A percentile compares a stretch with the other conserved stretches of the same genome.
Evolutionary conservation across 345 rosid genomes (phyloP).

Genomic region (Linum lewisii): DNA sequence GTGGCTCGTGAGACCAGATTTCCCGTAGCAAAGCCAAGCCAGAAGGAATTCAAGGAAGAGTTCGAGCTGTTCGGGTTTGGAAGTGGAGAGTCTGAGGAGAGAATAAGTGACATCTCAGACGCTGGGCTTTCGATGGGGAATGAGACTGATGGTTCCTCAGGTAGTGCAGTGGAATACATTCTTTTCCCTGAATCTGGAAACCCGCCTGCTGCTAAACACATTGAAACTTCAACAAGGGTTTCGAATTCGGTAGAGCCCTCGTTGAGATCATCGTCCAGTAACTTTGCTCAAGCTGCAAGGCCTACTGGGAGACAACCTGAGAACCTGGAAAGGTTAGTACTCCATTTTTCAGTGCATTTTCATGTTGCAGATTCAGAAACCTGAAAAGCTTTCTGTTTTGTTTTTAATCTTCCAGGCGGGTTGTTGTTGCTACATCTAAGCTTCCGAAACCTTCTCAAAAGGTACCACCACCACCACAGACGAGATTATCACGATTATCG

Average conservation of each 20-base stretch:
- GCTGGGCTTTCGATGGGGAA: conserved; percentile 85
- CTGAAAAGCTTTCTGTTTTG: background rate
- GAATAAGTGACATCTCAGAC: conserved; percentile 91
- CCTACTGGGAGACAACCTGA: conserved; percentile 15
- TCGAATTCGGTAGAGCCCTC: background rate
- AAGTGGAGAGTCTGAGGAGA: conserved; percentile 62
- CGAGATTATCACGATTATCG: conserved; percentile 45
- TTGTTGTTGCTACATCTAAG: conserved; percentile 30
- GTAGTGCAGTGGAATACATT: conserved; percentile 61
- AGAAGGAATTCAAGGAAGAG: conserved; percentile 39
- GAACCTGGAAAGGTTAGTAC: conserved; percentile 44
- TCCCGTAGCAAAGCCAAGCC: conserved; percentile 23
- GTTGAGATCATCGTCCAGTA: background rate
- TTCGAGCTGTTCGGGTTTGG: conserved; percentile 62
- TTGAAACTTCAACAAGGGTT: conserved; percentile 4
- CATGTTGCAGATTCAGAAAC: conserved; percentile 3
- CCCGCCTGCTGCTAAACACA: conserved; percentile 23
- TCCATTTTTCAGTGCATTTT: background rate
- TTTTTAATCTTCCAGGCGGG: conserved; percentile 24
- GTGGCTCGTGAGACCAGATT: conserved; percentile 9
- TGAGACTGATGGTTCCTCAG: conserved; percentile 73
- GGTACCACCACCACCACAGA: conserved; percentile 26
- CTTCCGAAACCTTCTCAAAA: conserved; percentile 50
- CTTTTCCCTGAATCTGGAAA: conserved; percentile 61
- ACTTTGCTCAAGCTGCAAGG: conserved; percentile 1